Percentiles rank a stretch among this genome's conserved stretches.
phyloP scores from a whole-genome alignment of 2,329 filamentous ascomycete genomes.

The Thelonectria rubi region DNA sequence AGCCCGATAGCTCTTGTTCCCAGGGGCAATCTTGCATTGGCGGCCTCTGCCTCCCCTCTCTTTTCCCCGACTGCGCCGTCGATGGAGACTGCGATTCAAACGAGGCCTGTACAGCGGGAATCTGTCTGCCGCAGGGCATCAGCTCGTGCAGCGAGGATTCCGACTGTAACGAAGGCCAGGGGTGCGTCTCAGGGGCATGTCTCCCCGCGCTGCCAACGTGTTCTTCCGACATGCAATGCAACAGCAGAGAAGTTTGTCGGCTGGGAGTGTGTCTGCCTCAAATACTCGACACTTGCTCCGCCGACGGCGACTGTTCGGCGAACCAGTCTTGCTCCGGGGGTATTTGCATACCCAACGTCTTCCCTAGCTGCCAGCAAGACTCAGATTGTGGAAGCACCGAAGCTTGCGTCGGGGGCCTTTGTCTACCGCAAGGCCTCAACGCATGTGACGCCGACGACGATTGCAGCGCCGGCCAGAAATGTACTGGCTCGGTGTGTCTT shows the following conservation, averaged over 20 bases:
- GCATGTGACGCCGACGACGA: neutral
- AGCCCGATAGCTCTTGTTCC: neutral
- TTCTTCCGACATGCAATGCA: constrained; percentile 3
- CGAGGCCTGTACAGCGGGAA: constrained; percentile 1
- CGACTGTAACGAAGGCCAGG: neutral
- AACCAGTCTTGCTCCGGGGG: constrained; percentile 16
- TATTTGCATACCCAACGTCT: constrained; percentile 7
- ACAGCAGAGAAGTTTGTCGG: constrained; percentile 9
- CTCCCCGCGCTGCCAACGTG: constrained; percentile 17
- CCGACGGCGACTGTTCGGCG: constrained; percentile 3
- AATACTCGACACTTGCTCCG: constrained; percentile 6
- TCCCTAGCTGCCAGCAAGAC: constrained; percentile 13
- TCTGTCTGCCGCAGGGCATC: constrained; percentile 4
- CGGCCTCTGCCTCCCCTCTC: constrained; percentile 9
- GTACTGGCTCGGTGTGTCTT: constrained; percentile 12
- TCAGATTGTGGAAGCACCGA: constrained; percentile 6
- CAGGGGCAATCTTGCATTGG: constrained; percentile 13
- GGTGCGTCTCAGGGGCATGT: constrained; percentile 15
- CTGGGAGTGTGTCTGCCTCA: constrained; percentile 18
- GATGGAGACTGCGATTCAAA: neutral
- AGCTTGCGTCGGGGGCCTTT: constrained; percentile 14
- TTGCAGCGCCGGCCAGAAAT: constrained; percentile 8
- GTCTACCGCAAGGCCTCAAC: constrained; percentile 6
- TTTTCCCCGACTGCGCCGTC: constrained; percentile 5
- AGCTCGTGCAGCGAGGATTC: neutral